Base-by-base conservation (phyloP, 371 early-diverging fungal species). In the Haplosporangium sp. region DNA sequence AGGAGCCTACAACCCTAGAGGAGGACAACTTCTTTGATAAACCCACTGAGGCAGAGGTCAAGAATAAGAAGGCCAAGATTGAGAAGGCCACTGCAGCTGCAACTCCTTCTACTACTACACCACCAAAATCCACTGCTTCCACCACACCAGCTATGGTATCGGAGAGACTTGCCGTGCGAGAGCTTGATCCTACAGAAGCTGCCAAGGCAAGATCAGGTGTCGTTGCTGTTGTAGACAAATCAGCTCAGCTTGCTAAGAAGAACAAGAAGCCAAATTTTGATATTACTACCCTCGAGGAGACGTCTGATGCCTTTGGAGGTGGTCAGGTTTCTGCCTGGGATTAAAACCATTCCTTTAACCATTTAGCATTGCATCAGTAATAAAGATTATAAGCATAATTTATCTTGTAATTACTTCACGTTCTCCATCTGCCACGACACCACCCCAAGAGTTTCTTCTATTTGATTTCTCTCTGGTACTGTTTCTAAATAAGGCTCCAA, bases 151-250 rank as follows among this genome's bases (percentile, higher is more conserved):
- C 61, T 44, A 5, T 19, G 3, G 61, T 20, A 6, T 27, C 17
- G 39, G 39, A 34, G 44, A 44, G 20, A 10, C 39, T 63, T 34
- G 59, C 42, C 4, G 40, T 73, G 8, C 71, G 63, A 9, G 61
- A 52, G 9, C 55, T 75, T 47, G 84, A 83, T 53, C 81, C 81
- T 42, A 83, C 72, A 1, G 73, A 79, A 38, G 75, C 77, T 11
- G 69, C 77, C 44, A 82, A 72, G 48, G 77, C 82, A 3, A 81
- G 86, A 37, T 88, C 90, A 4, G 91, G 91, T 65, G 90, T 91
- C 3, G 83, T 91, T 8, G 88, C 84, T 15, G 86, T 91, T 37
- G 86, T 89, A 2, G 89, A 91, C 76, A 79, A 74, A 63, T 74
- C 81, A 13, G 74, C 74, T 7, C 81, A 79, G 53, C 59, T 79